Evolutionary conservation across 2,329 filamentous ascomycete species (phyloP), one percentile per base, ranked within the genome.

Genomic region (Xylaria sp.): DNA sequence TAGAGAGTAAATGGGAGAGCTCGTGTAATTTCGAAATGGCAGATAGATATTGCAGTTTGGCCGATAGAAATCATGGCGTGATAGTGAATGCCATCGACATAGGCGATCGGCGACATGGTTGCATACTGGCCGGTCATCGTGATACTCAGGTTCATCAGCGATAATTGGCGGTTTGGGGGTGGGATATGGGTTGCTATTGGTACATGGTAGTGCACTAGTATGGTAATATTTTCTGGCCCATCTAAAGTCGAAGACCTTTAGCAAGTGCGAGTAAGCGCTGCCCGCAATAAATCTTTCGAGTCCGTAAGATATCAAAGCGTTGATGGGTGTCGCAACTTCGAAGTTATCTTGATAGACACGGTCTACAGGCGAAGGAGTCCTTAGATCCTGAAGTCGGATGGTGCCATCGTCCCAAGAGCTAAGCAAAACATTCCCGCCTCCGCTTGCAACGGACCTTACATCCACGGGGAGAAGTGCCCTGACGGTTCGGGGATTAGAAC

Each of bases 221-320:
- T 85, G 79, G 56, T 79, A 72, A 64, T 86, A 86, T 2, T 73
- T 65, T 63, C 73, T 80, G 0, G 78, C 71, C 73, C 80, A 82
- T 10, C 84, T 82, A 56, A 84, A 83, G 74, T 86, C 84, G 60
- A 85, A 86, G 31, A 85, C 71, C 54, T 82, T 81, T 56, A 86
- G 63, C 9, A 76, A 74, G 0, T 78, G 73, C 3, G 75, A 74
- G 15, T 74, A 73, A 35, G 79, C 79, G 66, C 78, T 81, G 3
- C 83, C 83, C 0, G 78, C 78, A 3, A 85, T 69, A 60, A 86
- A 86, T 11, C 81, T 77, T 49, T 85, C 80, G 1, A 76, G 75
- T 35, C 82, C 83, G 55, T 81, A 82, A 1, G 81, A 76, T 2
- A 85, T 73, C 1, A 86, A 74, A 0, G 81, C 76, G 60, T 81